Conservation (phyloP, 1,284 basidiomycete genomes). For the Ganoderma resinaceum region DNA sequence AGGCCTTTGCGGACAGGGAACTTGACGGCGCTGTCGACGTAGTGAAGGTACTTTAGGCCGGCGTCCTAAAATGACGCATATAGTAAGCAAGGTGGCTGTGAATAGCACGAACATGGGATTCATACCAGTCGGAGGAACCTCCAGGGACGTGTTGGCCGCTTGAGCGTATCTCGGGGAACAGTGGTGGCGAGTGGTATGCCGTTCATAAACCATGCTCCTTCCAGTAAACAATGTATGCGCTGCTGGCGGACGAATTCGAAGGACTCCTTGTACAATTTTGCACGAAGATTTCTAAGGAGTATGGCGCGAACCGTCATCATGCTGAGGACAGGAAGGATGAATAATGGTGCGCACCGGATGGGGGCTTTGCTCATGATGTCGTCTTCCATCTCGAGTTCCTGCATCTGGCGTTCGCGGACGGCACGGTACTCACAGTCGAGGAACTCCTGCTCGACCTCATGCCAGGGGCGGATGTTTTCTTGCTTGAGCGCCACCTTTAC, state of each 20-base stretch:
- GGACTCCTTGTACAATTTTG: conserved; percentile 90
- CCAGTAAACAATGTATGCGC: conserved; percentile 85
- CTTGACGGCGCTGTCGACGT: conserved; percentile 80
- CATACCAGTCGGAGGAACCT: conserved; percentile 80
- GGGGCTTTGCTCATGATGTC: conserved; percentile 87
- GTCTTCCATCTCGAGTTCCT: conserved; percentile 91
- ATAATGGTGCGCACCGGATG: conserved; percentile 65
- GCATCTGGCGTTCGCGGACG: conserved; percentile 93
- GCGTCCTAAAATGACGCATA: conserved; percentile 59
- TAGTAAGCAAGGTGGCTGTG: conserved; percentile 11
- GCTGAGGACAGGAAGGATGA: not conserved
- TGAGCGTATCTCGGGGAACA: conserved; percentile 54
- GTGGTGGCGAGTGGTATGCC: conserved; percentile 61
- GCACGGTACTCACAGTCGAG: conserved; percentile 86
- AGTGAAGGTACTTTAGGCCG: conserved; percentile 82
- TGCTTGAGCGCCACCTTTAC: conserved; percentile 80
- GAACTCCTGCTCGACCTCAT: conserved; percentile 88
- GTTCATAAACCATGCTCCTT: conserved; percentile 93
- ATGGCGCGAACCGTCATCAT: conserved; percentile 5
- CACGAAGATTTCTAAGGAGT: conserved; percentile 74
- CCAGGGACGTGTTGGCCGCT: conserved; percentile 71
- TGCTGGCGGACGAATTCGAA: conserved; percentile 94
- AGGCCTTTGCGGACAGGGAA: conserved; percentile 81
- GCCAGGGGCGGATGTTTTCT: conserved; percentile 84
- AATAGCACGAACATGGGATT: conserved; percentile 4